Evolutionary conservation across 768 basidiomycete genomes (phyloP).

Genomic region (Kwoniella newhampshirensis): DNA sequence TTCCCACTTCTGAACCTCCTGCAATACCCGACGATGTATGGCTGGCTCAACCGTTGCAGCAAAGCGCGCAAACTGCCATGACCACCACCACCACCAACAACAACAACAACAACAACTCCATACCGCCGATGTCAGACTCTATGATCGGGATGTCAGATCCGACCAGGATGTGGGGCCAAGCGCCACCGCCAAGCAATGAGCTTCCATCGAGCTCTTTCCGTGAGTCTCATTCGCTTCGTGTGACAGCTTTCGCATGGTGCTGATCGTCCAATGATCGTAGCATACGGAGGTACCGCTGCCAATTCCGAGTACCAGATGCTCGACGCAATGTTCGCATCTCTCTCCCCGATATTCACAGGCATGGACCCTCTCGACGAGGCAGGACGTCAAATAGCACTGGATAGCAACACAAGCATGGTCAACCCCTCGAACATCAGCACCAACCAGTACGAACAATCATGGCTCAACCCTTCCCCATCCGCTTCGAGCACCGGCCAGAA

Average conservation of each 20-base stretch:
- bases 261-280: conserved; percentile 16
- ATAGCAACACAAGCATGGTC: conserved; percentile 7
- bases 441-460: conserved; percentile 13
- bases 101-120: neutral
- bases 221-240: neutral
- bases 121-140: neutral
- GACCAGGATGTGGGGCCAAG: too few relatives aligned
- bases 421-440: neutral
- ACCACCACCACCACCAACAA: neutral
- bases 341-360: conserved; percentile 35
- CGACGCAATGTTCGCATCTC: conserved; percentile 75
- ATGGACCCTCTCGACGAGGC: conserved; percentile 25
- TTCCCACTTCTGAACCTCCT: conserved; percentile 13
- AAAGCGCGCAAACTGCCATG: neutral
- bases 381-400: conserved; percentile 15
- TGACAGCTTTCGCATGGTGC: neutral
- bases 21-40: conserved; percentile 26
- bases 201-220: neutral
- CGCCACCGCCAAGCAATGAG: neutral
- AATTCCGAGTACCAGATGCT: conserved; percentile 94
- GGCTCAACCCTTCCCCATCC: conserved; percentile 14
- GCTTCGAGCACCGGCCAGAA: conserved; percentile 1
- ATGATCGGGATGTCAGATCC: neutral
- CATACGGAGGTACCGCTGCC: conserved; percentile 82
- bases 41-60: conserved; percentile 16